These are phyloP conservation scores for Claviceps monticola DNA, from an alignment of 2,329 filamentous ascomycete genomes.

Conservation along the genomic window DNA sequence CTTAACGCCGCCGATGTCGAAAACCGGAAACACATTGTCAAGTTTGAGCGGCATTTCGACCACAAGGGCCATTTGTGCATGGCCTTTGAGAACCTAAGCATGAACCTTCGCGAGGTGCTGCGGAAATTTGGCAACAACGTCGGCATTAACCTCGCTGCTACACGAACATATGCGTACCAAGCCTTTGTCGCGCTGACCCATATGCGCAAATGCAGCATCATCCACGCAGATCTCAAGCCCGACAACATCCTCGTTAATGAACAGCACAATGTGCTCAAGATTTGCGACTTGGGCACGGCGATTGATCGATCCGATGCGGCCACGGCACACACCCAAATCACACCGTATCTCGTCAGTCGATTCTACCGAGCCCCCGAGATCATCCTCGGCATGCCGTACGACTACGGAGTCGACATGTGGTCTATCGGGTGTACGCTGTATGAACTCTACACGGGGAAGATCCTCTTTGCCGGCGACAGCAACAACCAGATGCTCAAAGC, in stretches of 20 bases:
- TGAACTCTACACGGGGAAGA: constrained; percentile 94
- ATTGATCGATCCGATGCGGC: constrained; percentile 71
- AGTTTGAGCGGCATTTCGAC: constrained; percentile 76
- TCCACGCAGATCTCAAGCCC: constrained; percentile 93
- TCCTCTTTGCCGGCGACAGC: constrained; percentile 84
- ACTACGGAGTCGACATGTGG: constrained; percentile 94
- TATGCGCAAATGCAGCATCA: constrained; percentile 80
- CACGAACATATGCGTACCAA: constrained; percentile 81
- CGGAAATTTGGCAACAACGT: constrained; percentile 94
- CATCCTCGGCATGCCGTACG: constrained; percentile 90
- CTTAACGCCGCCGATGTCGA: constrained; percentile 76
- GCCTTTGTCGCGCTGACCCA: constrained; percentile 83
- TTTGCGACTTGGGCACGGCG: constrained; percentile 94
- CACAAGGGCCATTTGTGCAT: constrained; percentile 93
- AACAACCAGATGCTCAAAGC: constrained; percentile 98
- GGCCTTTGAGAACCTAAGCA: constrained; percentile 87
- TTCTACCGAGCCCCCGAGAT: constrained; percentile 97
- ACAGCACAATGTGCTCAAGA: constrained; percentile 70
- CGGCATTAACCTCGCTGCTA: constrained; percentile 78
- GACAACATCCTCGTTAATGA: constrained; percentile 93
- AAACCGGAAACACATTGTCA: constrained; percentile 82
- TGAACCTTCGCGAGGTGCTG: constrained; percentile 85
- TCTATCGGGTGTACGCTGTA: constrained; percentile 94
- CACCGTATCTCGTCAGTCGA: constrained; percentile 87
- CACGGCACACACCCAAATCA: constrained; percentile 66